Evolutionary conservation across 1,139 yeast genomes (phyloP).

Genomic region (Cylindricascospora bacillispora): DNA sequence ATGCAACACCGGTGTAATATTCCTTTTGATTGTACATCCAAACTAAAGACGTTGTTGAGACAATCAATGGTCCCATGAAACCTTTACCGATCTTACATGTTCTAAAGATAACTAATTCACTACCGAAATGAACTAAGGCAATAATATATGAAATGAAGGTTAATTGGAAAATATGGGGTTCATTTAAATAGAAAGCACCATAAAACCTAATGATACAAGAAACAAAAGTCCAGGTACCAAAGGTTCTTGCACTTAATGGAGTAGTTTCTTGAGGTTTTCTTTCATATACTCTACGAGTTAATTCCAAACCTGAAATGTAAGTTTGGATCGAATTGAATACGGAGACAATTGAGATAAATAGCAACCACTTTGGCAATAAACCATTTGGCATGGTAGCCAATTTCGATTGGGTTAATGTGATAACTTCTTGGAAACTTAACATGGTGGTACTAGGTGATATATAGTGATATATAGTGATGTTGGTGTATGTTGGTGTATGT

Average conservation of each 20-base stretch:
- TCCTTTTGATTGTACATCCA: conserved; percentile 54
- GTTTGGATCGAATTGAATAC: conserved; percentile 83
- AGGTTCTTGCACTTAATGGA: conserved; percentile 76
- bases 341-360: conserved; percentile 75
- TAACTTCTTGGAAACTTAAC: conserved; percentile 16
- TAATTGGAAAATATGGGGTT: conserved; percentile 61
- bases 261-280: conserved; percentile 57
- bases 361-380: conserved; percentile 54
- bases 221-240: conserved; percentile 94
- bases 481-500: too few species aligned
- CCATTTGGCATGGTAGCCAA: conserved; percentile 22
- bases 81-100: conserved; percentile 84
- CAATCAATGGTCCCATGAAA: conserved; percentile 73
- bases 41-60: conserved; percentile 40
- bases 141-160: conserved; percentile 73
- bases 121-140: conserved; percentile 72
- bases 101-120: conserved; percentile 69
- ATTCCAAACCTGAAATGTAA: conserved; percentile 56
- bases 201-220: conserved; percentile 75
- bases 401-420: conserved; percentile 13
- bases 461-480: too few species aligned
- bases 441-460: conserved; percentile 5
- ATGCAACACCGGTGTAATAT: conserved; percentile 31
- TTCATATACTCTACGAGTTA: conserved; percentile 73
- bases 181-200: conserved; percentile 66